Evolutionary conservation across 2,329 filamentous ascomycete species (phyloP).

Genomic region (Diaporthe citrichinensis): DNA sequence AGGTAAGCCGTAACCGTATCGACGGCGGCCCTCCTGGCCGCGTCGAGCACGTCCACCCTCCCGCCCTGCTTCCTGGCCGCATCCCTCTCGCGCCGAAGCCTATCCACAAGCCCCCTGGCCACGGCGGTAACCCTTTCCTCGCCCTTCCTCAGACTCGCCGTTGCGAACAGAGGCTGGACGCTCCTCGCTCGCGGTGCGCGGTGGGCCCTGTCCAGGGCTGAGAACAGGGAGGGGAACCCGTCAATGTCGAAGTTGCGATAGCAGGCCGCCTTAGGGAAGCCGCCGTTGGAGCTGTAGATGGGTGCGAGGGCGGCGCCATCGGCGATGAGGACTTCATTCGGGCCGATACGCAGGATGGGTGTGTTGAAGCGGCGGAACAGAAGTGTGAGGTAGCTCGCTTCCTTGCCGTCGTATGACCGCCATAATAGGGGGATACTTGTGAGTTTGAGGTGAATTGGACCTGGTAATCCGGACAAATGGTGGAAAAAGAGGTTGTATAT

Average conservation of each 20-base stretch:
- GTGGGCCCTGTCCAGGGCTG: slow-evolving; percentile 56
- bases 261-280: slow-evolving; percentile 65
- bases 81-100: slow-evolving; percentile 52
- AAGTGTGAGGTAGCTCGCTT: slow-evolving; percentile 28
- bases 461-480: slow-evolving; percentile 16
- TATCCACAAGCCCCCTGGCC: slow-evolving; percentile 50
- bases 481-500: slow-evolving; percentile 12
- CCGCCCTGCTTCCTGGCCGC: slow-evolving; percentile 40
- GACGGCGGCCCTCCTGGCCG: slow-evolving; percentile 63
- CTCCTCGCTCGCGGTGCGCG: slow-evolving; percentile 62
- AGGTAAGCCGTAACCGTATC: slow-evolving; percentile 69
- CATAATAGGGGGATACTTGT: slow-evolving; percentile 22
- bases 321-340: slow-evolving; percentile 57
- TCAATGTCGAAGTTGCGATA: slow-evolving; percentile 72
- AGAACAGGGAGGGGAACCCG: slow-evolving; percentile 68
- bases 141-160: slow-evolving; percentile 45
- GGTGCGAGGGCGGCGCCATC: slow-evolving; percentile 60
- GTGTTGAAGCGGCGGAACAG: slow-evolving; percentile 28
- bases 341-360: slow-evolving; percentile 53
- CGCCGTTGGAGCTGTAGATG: slow-evolving; percentile 66
- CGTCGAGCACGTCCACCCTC: slow-evolving; percentile 63
- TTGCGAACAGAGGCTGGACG: slow-evolving; percentile 64
- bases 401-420: slow-evolving; percentile 31
- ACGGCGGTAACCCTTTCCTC: slow-evolving; percentile 54
- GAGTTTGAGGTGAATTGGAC: slow-evolving; percentile 23